Conservation (phyloP, 2,329 filamentous ascomycete species). For the Emmonsia crescens region DNA sequence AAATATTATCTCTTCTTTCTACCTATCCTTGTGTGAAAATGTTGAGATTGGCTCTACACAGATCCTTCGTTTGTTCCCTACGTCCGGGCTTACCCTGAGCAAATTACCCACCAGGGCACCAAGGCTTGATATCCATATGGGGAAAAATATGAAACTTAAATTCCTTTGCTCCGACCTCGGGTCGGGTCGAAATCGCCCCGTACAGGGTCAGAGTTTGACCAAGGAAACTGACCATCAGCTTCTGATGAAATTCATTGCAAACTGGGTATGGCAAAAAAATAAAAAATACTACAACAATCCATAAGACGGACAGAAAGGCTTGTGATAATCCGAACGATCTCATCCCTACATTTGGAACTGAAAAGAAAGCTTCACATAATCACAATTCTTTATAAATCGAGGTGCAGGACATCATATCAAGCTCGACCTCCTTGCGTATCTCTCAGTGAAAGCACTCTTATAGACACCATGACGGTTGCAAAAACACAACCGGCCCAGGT, state of each 20-base stretch:
- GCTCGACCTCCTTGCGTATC: neutral
- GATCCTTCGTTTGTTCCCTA: neutral
- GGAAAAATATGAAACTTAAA: neutral
- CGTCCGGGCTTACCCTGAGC: neutral
- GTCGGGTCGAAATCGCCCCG: neutral
- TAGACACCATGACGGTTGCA: constrained; percentile 6
- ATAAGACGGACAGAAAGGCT: neutral
- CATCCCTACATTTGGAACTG: neutral
- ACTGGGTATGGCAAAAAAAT: too few species aligned
- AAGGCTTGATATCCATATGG: neutral
- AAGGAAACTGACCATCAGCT: neutral
- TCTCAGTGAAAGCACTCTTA: neutral
- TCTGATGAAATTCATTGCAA: too few species aligned
- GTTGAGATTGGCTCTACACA: neutral
- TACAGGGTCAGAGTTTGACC: neutral
- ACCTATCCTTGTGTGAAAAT: neutral
- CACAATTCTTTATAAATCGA: too few species aligned
- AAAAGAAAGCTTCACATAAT: neutral
- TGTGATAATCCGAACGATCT: neutral
- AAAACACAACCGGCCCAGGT: constrained; percentile 1
- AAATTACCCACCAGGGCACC: neutral
- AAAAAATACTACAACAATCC: neutral
- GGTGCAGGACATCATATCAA: neutral
- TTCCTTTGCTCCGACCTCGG: neutral
- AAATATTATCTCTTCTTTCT: neutral